Base-by-base conservation (phyloP, 768 basidiomycete genomes). In the Russula lepida region DNA sequence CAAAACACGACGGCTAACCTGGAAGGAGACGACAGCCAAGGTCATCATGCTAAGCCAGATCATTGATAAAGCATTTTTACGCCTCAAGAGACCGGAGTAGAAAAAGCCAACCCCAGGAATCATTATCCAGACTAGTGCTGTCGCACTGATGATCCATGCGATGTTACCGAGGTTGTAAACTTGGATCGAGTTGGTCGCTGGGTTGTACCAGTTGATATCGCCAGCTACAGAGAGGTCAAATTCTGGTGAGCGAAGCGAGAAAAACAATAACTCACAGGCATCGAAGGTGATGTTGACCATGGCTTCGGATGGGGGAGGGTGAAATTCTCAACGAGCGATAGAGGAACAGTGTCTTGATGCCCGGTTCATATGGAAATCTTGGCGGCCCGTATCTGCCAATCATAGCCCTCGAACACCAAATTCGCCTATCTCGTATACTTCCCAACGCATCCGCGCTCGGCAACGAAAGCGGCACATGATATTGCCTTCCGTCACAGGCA, bases 11-110 rank as follows among this genome's bases (percentile, higher is more conserved):
- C 30, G 8, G 43, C 54, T 39, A 63, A 90, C 91, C 78, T 92
- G 88, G 76, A 93, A 92, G 4, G 86, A 86, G 33, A 92, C 89
- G 67, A 89, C 81, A 0, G 85, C 93, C 13, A 93, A 68, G 0
- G 83, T 81, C 67, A 87, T 80, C 80, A 93, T 84, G 57, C 83
- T 84, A 19, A 88, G 80, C 71, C 84, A 93, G 19, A 95, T 88
- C 85, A 95, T 89, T 43, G 85, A 88, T 21, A 98, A 78, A 0
- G 95, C 95, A 67, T 97, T 97, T 75, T 98, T 98, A 62, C 95
- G 77, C 52, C 95, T 77, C 33, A 97, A 80, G 33, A 99, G 81
- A 65, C 92, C 95, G 15, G 92, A 89, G 73, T 95, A 97, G 75
- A 91, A 92, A 74, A 82, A 89, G 49, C 91, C 89, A 50, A 94